A percentile compares a stretch with the other conserved stretches of the same genome.
phyloP scores from a whole-genome alignment of 163 green algal genomes.

The Scenedesmus sp. region DNA sequence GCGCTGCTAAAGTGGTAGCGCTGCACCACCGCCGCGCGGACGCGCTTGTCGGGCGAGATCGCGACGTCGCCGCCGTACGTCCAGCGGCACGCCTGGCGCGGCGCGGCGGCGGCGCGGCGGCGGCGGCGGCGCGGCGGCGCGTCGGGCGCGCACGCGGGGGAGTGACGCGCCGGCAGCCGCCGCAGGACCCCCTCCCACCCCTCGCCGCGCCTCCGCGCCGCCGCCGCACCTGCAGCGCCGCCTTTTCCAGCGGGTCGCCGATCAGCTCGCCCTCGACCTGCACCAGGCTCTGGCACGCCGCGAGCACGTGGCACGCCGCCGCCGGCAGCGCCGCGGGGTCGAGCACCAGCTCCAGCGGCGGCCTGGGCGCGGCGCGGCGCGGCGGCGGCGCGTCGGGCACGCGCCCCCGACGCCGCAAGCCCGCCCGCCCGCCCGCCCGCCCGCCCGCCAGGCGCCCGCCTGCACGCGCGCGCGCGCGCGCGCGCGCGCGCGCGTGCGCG shows the following conservation, averaged over 20 bases:
- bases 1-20: constrained; percentile 93
- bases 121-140: neutral
- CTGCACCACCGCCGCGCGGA: constrained; percentile 72
- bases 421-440: no score
- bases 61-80: constrained; percentile 46
- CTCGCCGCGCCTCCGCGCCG: neutral
- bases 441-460: no score
- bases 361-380: constrained; percentile 9
- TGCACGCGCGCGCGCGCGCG: neutral
- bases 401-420: neutral
- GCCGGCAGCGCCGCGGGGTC: constrained; percentile 42
- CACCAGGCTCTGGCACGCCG: constrained; percentile 78
- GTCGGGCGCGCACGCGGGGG: neutral
- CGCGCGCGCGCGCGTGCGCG: neutral
- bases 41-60: constrained; percentile 49
- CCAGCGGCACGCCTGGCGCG: constrained; percentile 56
- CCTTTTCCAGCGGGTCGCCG: constrained; percentile 91
- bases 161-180: neutral
- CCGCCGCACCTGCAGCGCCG: constrained; percentile 68
- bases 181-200: no score
- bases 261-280: constrained; percentile 77
- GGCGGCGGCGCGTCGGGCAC: no score
- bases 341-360: constrained; percentile 34
- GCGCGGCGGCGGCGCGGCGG: neutral
- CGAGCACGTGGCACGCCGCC: constrained; percentile 66